Conservation (phyloP, 2,329 filamentous ascomycete species). For the Tolypocladium inflatum region DNA sequence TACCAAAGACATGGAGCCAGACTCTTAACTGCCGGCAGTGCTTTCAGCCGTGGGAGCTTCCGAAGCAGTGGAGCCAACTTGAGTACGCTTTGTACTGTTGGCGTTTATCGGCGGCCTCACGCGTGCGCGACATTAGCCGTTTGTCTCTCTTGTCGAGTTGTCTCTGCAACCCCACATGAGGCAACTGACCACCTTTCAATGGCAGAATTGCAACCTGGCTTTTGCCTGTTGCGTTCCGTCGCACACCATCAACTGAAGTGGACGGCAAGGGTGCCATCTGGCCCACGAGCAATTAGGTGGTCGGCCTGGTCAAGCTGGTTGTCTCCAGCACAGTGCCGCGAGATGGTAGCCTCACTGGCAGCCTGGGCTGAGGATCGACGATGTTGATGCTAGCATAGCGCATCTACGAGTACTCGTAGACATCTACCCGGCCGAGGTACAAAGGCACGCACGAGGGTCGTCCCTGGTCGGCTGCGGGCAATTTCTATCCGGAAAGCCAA, state of each 20-base stretch:
- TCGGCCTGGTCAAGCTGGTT: neutral
- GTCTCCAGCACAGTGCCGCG: neutral
- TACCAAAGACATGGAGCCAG: neutral
- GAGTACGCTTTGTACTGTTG: neutral
- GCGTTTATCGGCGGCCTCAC: neutral
- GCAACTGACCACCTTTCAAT: neutral
- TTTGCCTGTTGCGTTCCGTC: neutral
- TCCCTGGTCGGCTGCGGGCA: neutral
- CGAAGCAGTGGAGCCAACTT: neutral
- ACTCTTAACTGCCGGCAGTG: neutral
- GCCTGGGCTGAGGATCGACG: neutral
- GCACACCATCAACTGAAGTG: neutral
- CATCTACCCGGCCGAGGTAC: neutral
- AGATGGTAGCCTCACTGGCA: neutral
- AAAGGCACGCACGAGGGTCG: neutral
- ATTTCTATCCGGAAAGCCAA: slow-evolving; percentile 2
- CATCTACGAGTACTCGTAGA: too few relatives aligned
- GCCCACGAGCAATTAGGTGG: neutral
- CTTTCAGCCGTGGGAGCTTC: neutral
- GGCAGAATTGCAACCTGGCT: neutral
- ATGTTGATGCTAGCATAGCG: neutral
- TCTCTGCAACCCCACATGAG: neutral
- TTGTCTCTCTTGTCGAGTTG: neutral
- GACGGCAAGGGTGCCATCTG: too few relatives aligned
- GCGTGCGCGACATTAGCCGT: neutral